Conservation (phyloP, 2,329 filamentous ascomycete species). For the Corniculantispora saksenae region DNA sequence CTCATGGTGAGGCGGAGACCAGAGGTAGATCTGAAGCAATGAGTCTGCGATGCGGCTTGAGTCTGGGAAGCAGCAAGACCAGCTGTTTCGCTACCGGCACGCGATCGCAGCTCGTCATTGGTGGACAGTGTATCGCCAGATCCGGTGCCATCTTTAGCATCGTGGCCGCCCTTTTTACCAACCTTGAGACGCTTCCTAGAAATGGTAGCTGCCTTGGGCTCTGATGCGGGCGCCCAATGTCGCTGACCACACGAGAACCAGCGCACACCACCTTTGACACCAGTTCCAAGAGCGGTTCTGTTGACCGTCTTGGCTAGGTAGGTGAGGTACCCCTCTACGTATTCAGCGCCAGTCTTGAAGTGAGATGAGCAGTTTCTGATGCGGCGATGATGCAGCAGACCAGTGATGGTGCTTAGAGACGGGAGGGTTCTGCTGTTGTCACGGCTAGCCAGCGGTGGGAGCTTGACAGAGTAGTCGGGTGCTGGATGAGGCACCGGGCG, state of each 20-base stretch:
- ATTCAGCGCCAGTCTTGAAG: slow-evolving; percentile 86
- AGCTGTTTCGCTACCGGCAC: slow-evolving; percentile 67
- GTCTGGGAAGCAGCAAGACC: slow-evolving; percentile 28
- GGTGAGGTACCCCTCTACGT: slow-evolving; percentile 84
- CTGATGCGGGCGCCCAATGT: slow-evolving; percentile 47
- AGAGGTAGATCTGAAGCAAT: slow-evolving; percentile 86
- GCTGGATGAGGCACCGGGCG: slow-evolving; percentile 14
- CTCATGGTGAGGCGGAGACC: slow-evolving; percentile 90
- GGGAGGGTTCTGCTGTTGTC: slow-evolving; percentile 35
- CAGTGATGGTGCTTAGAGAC: slow-evolving; percentile 38
- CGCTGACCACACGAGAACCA: slow-evolving; percentile 72
- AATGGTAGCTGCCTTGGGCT: slow-evolving; percentile 47
- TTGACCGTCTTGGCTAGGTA: slow-evolving; percentile 86
- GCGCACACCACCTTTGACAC: slow-evolving; percentile 82
- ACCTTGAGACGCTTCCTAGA: slow-evolving; percentile 63
- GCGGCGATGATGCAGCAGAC: slow-evolving; percentile 56
- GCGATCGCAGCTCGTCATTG: slow-evolving; percentile 77
- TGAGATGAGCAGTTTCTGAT: slow-evolving; percentile 90
- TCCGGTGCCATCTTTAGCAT: slow-evolving; percentile 26
- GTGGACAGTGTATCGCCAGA: slow-evolving; percentile 60
- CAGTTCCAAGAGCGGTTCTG: slow-evolving; percentile 79
- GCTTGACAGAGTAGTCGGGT: slow-evolving; percentile 31
- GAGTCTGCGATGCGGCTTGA: slow-evolving; percentile 70
- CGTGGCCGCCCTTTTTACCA: slow-evolving; percentile 43
- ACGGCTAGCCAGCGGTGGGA: slow-evolving; percentile 27